phyloP scores from a whole-genome alignment of 805 yeast genomes.

The Hanseniaspora opuntiae region DNA sequence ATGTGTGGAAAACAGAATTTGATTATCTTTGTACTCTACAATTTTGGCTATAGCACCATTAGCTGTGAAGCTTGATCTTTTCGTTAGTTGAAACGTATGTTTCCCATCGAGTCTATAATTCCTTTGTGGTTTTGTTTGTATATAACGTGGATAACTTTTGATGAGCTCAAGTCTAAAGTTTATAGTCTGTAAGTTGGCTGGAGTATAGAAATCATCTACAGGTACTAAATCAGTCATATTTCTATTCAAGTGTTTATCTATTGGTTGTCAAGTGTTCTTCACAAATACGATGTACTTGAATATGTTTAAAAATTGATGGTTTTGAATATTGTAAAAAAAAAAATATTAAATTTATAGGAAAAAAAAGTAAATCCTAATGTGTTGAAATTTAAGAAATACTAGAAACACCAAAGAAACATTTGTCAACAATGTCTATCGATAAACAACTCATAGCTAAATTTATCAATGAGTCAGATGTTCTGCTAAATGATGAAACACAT shows the following conservation, averaged over 20 bases:
- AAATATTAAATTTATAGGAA: not conserved
- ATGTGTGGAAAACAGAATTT: not conserved
- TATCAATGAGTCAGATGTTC: not conserved
- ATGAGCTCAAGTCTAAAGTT: conserved; percentile 42
- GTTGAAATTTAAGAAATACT: not conserved
- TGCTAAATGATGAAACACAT: not conserved
- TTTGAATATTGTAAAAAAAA: not conserved
- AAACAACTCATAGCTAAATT: conserved; percentile 14
- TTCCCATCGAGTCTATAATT: not conserved
- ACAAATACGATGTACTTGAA: no score
- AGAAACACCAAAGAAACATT: not conserved
- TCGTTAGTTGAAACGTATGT: not conserved
- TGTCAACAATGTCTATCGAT: conserved; percentile 18
- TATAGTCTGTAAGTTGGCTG: conserved; percentile 46
- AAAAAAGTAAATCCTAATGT: not conserved
- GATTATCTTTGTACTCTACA: not conserved
- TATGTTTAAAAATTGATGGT: not conserved
- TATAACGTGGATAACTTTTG: not conserved
- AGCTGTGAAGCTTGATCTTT: not conserved
- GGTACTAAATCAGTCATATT: not conserved
- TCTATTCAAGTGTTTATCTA: not conserved
- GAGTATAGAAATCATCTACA: conserved; percentile 67
- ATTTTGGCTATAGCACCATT: conserved; percentile 4
- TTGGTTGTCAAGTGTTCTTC: not conserved
- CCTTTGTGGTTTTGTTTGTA: not conserved